These are phyloP conservation scores for Spatholobus suberectus DNA, from an alignment of 306 rosid species.

Conservation along the genomic window DNA sequence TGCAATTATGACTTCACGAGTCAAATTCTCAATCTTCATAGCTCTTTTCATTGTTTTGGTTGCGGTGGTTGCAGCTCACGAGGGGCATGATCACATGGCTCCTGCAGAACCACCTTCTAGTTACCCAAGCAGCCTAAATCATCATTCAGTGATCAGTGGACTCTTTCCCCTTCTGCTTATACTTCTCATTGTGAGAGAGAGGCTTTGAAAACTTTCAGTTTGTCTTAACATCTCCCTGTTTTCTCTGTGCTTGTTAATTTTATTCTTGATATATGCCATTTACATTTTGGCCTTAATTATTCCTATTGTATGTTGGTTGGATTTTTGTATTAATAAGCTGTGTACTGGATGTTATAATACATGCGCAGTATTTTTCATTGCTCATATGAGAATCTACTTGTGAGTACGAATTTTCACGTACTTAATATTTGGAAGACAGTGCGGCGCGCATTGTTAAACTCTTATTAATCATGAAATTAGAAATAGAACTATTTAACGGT, in stretches of 20 bases:
- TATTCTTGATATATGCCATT: not conserved
- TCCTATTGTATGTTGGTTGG: not conserved
- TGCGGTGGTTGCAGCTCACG: slow-evolving; percentile 47
- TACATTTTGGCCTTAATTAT: not conserved
- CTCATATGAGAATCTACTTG: not conserved
- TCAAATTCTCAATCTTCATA: slow-evolving; percentile 39
- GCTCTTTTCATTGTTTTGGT: slow-evolving; percentile 45
- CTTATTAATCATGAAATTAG: not conserved
- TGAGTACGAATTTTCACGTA: not conserved
- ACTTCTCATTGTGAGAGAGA: slow-evolving; percentile 35
- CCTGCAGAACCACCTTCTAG: slow-evolving; percentile 42
- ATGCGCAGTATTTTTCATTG: not conserved
- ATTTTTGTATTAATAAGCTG: slow-evolving; percentile 13
- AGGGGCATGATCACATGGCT: slow-evolving; percentile 37
- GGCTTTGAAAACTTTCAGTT: slow-evolving; percentile 21
- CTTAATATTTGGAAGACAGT: not conserved
- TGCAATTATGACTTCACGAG: slow-evolving; percentile 49
- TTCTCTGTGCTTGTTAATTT: not conserved
- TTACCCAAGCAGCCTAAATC: slow-evolving; percentile 34
- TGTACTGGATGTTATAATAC: not conserved
- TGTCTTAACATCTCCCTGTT: not conserved
- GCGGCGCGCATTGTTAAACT: not conserved
- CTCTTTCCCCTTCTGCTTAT: slow-evolving; percentile 42
- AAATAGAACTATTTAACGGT: no score
- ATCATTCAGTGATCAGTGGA: slow-evolving; percentile 42